Evolutionary conservation across 2,329 filamentous ascomycete genomes (phyloP).

Genomic region (Monosporascus ibericus): DNA sequence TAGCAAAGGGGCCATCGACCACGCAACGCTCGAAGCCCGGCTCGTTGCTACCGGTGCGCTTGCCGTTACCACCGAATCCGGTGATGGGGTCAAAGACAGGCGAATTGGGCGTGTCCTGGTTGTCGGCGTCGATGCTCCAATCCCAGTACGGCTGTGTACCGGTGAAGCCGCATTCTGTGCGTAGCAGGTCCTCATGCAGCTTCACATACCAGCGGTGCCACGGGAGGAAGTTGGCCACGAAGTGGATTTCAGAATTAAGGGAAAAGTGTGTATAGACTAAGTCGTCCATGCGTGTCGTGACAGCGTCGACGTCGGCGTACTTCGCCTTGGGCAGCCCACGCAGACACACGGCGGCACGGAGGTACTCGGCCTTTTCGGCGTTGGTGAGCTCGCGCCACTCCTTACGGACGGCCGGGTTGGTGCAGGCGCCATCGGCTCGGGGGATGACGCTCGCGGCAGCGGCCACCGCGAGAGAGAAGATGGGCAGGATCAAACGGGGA

Average conservation of each 20-base stretch:
- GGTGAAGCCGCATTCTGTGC: conserved; percentile 24
- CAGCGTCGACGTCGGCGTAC: too few relatives aligned
- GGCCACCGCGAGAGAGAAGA: too few relatives aligned
- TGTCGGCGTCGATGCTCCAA: conserved; percentile 13
- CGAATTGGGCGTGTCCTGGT: conserved; percentile 7
- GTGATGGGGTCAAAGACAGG: conserved; percentile 25
- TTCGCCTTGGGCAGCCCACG: too few relatives aligned
- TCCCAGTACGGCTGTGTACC: conserved; percentile 29
- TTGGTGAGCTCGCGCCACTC: conserved; percentile 15
- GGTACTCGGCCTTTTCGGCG: conserved; percentile 4
- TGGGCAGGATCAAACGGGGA: too few relatives aligned
- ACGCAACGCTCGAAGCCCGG: conserved; percentile 13
- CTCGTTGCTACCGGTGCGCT: conserved; percentile 11
- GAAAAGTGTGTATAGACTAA: too few relatives aligned
- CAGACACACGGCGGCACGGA: neutral
- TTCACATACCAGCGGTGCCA: conserved; percentile 28
- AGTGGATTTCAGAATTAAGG: conserved; percentile 12
- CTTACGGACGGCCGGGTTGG: conserved; percentile 9
- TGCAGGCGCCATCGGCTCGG: conserved; percentile 6
- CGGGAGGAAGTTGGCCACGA: conserved; percentile 26
- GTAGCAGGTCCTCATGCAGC: conserved; percentile 24
- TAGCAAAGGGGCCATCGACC: conserved; percentile 17
- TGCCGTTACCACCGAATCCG: conserved; percentile 26
- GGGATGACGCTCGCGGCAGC: neutral
- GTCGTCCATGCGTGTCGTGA: too few relatives aligned